Conservation (phyloP, 768 basidiomycete genomes). For the Tephrocybe rancida region DNA sequence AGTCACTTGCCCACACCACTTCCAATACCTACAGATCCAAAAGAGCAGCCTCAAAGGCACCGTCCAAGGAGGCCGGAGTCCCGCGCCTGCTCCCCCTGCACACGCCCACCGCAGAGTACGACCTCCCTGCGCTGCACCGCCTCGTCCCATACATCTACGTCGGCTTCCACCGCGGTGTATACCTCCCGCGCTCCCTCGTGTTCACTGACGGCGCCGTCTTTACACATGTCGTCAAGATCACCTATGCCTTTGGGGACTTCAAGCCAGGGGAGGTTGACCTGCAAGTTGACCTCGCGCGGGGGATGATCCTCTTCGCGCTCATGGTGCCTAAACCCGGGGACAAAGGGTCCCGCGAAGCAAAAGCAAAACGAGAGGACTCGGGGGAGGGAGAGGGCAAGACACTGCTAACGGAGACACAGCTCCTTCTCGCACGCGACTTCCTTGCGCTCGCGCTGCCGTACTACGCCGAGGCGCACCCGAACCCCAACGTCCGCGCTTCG, state of each 20-base stretch:
- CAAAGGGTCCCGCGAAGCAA: no score
- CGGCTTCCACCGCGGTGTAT: conserved; percentile 17
- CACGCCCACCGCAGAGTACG: conserved; percentile 4
- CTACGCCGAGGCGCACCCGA: conserved; percentile 19
- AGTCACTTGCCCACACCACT: conserved; percentile 8
- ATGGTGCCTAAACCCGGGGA: conserved; percentile 10
- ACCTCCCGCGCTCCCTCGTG: conserved; percentile 16
- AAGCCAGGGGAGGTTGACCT: conserved; percentile 10
- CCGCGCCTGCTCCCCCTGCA: conserved; percentile 17
- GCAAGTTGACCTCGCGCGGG: conserved; percentile 14
- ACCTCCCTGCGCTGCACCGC: conserved; percentile 19
- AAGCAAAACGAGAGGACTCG: neutral
- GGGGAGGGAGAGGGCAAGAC: conserved; percentile 9
- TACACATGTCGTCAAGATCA: conserved; percentile 27
- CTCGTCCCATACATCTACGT: conserved; percentile 24
- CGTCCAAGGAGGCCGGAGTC: neutral
- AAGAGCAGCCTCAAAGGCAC: neutral
- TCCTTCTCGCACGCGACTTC: conserved; percentile 45
- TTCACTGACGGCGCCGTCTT: conserved; percentile 19
- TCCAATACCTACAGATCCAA: neutral
- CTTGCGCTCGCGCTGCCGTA: conserved; percentile 41
- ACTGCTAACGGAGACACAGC: conserved; percentile 31
- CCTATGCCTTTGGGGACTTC: neutral
- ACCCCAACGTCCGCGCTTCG: neutral
- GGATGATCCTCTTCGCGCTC: conserved; percentile 17